Evolutionary conservation across 768 basidiomycete genomes (phyloP).

Genomic region (Gelatoporia subvermispora): DNA sequence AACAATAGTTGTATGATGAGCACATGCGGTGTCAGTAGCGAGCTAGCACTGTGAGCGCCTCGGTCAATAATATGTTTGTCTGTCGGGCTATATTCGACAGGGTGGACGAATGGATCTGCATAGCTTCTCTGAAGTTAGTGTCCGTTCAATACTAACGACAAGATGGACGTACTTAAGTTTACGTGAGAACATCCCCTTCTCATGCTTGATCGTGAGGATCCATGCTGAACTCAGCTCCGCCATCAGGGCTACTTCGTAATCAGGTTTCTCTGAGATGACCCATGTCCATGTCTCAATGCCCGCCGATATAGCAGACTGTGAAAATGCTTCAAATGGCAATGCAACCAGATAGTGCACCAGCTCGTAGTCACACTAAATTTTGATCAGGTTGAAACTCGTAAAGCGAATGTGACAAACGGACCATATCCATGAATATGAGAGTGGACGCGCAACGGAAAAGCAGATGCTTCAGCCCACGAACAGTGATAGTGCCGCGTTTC

Average conservation of each 20-base stretch:
- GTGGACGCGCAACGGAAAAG: slow-evolving; percentile 84
- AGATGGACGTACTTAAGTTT: slow-evolving; percentile 65
- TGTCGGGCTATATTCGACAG: slow-evolving; percentile 85
- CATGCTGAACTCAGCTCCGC: slow-evolving; percentile 84
- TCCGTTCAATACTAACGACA: background rate
- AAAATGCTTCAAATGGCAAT: slow-evolving; percentile 86
- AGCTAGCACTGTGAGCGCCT: slow-evolving; percentile 60
- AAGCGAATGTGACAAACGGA: slow-evolving; percentile 17
- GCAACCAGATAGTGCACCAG: slow-evolving; percentile 83
- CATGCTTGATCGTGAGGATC: slow-evolving; percentile 72
- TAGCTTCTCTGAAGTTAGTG: slow-evolving; percentile 47
- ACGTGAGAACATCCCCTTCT: slow-evolving; percentile 80
- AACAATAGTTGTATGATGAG: slow-evolving; percentile 84
- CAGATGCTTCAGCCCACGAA: slow-evolving; percentile 79
- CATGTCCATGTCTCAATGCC: slow-evolving; percentile 96
- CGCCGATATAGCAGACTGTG: slow-evolving; percentile 77
- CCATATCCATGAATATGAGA: slow-evolving; percentile 66
- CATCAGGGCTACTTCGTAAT: slow-evolving; percentile 79
- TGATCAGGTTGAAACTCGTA: background rate
- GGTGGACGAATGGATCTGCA: slow-evolving; percentile 81
- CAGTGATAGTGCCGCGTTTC: slow-evolving; percentile 68
- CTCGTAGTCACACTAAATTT: slow-evolving; percentile 70
- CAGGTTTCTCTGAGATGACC: slow-evolving; percentile 83
- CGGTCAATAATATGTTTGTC: slow-evolving; percentile 81
- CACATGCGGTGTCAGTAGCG: slow-evolving; percentile 77